Conservation (phyloP, 2,329 filamentous ascomycete species). For the Penicillium sp. region DNA sequence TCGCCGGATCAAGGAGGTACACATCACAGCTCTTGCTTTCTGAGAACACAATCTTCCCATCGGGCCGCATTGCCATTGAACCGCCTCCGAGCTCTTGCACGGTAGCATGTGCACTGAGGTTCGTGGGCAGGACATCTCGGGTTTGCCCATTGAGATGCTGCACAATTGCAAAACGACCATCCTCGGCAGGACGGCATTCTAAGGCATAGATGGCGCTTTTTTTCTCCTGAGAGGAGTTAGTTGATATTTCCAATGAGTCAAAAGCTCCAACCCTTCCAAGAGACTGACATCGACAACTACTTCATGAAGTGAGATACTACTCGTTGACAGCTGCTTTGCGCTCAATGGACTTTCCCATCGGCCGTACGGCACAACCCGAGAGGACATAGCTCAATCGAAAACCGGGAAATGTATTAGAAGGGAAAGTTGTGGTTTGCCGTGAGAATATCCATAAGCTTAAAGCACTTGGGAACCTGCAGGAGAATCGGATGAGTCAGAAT, state of each 20-base stretch:
- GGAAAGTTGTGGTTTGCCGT: neutral
- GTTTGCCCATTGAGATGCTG: slow-evolving; percentile 39
- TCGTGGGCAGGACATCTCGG: slow-evolving; percentile 47
- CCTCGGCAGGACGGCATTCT: slow-evolving; percentile 38
- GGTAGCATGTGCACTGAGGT: slow-evolving; percentile 48
- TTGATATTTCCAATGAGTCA: neutral
- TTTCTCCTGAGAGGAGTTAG: slow-evolving; percentile 19
- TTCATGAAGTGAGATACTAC: slow-evolving; percentile 36
- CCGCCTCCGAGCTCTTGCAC: slow-evolving; percentile 59
- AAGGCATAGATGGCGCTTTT: slow-evolving; percentile 36
- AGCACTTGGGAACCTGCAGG: too few relatives aligned
- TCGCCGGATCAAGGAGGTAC: slow-evolving; percentile 45
- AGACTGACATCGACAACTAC: slow-evolving; percentile 31
- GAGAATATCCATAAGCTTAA: neutral
- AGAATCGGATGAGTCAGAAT: too few relatives aligned
- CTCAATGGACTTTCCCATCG: slow-evolving; percentile 45
- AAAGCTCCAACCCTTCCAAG: neutral
- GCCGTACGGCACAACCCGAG: slow-evolving; percentile 33
- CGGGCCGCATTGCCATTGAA: slow-evolving; percentile 42
- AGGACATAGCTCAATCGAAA: neutral
- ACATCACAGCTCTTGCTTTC: slow-evolving; percentile 48
- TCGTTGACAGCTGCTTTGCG: slow-evolving; percentile 35
- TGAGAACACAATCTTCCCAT: slow-evolving; percentile 51
- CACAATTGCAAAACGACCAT: slow-evolving; percentile 50
- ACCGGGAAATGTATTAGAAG: neutral